Evolutionary conservation across 345 rosid genomes (phyloP).

Genomic region (Aurinia saxatilis): DNA sequence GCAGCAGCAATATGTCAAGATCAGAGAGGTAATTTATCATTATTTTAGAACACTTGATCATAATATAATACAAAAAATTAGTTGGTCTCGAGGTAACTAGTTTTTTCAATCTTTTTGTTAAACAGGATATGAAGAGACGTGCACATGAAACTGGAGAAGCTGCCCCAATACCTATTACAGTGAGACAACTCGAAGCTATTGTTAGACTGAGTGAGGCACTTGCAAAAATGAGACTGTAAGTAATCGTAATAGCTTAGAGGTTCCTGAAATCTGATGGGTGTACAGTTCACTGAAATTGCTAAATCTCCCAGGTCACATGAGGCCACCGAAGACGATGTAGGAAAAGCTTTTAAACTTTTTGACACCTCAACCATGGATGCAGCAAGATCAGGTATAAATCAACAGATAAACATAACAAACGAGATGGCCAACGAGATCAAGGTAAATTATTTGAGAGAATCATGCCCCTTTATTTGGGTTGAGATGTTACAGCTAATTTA

Average conservation of each 20-base stretch:
- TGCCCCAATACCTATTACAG: constrained; percentile 81
- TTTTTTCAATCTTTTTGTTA: background rate
- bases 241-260: constrained; percentile 4
- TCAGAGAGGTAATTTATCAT: constrained; percentile 59
- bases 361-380: constrained; percentile 97
- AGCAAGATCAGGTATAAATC: constrained; percentile 89
- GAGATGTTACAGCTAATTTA: background rate
- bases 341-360: constrained; percentile 82
- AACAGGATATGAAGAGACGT: constrained; percentile 89
- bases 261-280: background rate
- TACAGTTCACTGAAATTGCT: constrained; percentile 1
- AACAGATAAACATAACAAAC: constrained; percentile 66
- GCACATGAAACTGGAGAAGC: constrained; percentile 94
- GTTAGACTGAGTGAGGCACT: constrained; percentile 86
- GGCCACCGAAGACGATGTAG: constrained; percentile 79
- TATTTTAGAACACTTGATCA: background rate
- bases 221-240: constrained; percentile 94
- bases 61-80: background rate
- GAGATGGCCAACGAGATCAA: constrained; percentile 83
- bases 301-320: constrained; percentile 52
- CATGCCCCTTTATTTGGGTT: background rate
- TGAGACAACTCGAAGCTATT: constrained; percentile 94
- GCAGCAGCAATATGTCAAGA: constrained; percentile 73
- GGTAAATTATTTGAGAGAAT: constrained; percentile 25
- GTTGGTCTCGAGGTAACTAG: background rate